Conservation (phyloP, 108 stramenopile species). For the Fragilaria crotonensis region DNA sequence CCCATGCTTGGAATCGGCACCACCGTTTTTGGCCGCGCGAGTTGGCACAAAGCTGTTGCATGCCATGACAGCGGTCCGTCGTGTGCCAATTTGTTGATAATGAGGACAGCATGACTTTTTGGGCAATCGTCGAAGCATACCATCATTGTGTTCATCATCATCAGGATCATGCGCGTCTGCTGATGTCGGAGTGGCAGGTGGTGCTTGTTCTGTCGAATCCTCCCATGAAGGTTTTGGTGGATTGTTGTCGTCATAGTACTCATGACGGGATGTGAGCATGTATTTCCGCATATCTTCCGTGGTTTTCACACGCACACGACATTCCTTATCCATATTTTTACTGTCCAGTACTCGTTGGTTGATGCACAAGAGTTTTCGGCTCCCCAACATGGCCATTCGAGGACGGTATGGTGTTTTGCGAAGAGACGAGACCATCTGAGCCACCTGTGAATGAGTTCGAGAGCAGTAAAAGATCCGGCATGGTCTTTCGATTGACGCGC, state of each 20-base stretch:
- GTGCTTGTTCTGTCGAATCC: background rate
- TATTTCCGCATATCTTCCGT: slow-evolving; percentile 47
- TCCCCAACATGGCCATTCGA: slow-evolving; percentile 79
- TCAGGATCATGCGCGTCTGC: slow-evolving; percentile 9
- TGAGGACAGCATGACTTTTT: slow-evolving; percentile 48
- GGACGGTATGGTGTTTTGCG: slow-evolving; percentile 88
- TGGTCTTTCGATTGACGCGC: background rate
- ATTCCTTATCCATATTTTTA: slow-evolving; percentile 36
- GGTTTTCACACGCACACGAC: slow-evolving; percentile 39
- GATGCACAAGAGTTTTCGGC: slow-evolving; percentile 85
- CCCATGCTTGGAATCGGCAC: slow-evolving; percentile 55
- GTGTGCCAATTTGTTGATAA: slow-evolving; percentile 58
- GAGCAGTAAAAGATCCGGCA: slow-evolving; percentile 84
- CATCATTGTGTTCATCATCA: slow-evolving; percentile 5
- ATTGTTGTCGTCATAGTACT: slow-evolving; percentile 47
- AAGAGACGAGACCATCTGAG: slow-evolving; percentile 89
- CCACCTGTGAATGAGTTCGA: slow-evolving; percentile 90
- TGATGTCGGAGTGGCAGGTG: slow-evolving; percentile 7
- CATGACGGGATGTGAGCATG: slow-evolving; percentile 2
- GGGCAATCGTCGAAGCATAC: background rate
- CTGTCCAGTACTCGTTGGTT: background rate
- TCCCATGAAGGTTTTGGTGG: slow-evolving; percentile 24
- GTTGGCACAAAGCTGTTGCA: slow-evolving; percentile 32
- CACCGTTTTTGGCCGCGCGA: slow-evolving; percentile 31
- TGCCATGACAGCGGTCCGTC: slow-evolving; percentile 23